Percentiles rank a stretch among this genome's conserved stretches.
Evolutionary conservation across 1,284 basidiomycete species (phyloP).

Genomic region (Pseudozyma sp.): DNA sequence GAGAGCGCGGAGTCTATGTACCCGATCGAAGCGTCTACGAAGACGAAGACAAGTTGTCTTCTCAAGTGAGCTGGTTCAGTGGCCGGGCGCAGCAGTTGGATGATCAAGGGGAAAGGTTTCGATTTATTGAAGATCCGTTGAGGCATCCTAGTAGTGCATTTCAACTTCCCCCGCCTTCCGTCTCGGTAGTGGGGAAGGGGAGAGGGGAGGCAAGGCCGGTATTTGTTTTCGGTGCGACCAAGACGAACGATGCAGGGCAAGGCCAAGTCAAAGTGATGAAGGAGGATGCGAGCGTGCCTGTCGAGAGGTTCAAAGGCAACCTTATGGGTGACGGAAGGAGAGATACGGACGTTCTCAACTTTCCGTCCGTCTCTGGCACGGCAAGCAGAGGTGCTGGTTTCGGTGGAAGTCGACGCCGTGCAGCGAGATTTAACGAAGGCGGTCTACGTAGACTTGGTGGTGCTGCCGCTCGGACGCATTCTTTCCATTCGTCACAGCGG

Average conservation of each 20-base stretch:
- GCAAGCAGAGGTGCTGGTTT: not conserved
- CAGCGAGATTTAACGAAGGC: constrained; percentile 13
- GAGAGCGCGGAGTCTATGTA: no score
- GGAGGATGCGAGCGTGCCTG: not conserved
- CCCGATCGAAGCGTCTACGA: constrained; percentile 6
- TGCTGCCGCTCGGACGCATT: not conserved
- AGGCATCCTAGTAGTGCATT: not conserved
- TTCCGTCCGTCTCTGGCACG: no score
- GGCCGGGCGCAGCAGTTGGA: not conserved
- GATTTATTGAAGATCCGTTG: constrained; percentile 3
- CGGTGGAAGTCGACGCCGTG: not conserved
- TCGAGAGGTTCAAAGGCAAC: constrained; percentile 3
- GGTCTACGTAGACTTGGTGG: not conserved
- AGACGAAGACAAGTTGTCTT: constrained; percentile 17
- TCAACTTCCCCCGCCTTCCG: not conserved
- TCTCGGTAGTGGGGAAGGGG: no score
- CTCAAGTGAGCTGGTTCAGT: constrained; percentile 10
- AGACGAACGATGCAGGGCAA: no score
- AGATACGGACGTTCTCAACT: not conserved
- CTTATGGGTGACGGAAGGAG: not conserved
- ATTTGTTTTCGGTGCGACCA: no score
- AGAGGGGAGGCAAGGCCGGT: not conserved
- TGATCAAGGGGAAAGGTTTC: not conserved
- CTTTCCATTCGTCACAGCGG: not conserved
- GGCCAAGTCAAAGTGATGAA: not conserved